Evolutionary conservation across 2,329 filamentous ascomycete genomes (phyloP).

Genomic region (Pseudogymnoascus sp.): DNA sequence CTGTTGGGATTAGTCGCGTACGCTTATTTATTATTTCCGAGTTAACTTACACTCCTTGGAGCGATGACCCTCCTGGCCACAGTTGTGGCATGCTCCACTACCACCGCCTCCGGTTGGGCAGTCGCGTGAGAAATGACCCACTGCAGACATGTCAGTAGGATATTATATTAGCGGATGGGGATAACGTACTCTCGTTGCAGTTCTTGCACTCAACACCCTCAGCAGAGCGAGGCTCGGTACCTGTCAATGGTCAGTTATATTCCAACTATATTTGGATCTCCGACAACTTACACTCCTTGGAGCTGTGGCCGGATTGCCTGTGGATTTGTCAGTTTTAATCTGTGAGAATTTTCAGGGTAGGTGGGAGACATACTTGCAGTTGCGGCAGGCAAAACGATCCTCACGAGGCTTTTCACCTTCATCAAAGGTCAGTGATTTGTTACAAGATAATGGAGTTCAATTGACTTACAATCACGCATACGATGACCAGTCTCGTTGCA

Average conservation of each 20-base stretch:
- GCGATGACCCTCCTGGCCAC: conserved; percentile 52
- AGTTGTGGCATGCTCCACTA: conserved; percentile 41
- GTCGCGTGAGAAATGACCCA: conserved; percentile 54
- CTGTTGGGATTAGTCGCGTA: background rate
- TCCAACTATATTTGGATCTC: background rate
- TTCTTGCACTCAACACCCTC: conserved; percentile 33
- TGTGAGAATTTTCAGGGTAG: background rate
- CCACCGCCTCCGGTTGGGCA: conserved; percentile 53
- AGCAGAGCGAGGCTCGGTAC: conserved; percentile 50
- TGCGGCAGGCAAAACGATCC: conserved; percentile 58
- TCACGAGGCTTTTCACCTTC: conserved; percentile 48
- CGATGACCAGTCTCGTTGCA: conserved; percentile 57
- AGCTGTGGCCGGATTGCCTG: conserved; percentile 30
- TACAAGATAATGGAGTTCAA: background rate
- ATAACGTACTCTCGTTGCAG: conserved; percentile 25
- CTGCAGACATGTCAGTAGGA: conserved; percentile 32
- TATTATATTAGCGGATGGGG: background rate
- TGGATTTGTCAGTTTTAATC: conserved; percentile 26
- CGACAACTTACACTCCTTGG: conserved; percentile 26
- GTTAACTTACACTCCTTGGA: conserved; percentile 38
- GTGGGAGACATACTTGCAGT: conserved; percentile 47
- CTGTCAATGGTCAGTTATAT: conserved; percentile 12
- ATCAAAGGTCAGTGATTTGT: background rate
- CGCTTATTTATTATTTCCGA: background rate
- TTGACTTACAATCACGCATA: conserved; percentile 54